phyloP scores from a whole-genome alignment of 1,139 yeast genomes.

The Hyphopichia khmerensis region DNA sequence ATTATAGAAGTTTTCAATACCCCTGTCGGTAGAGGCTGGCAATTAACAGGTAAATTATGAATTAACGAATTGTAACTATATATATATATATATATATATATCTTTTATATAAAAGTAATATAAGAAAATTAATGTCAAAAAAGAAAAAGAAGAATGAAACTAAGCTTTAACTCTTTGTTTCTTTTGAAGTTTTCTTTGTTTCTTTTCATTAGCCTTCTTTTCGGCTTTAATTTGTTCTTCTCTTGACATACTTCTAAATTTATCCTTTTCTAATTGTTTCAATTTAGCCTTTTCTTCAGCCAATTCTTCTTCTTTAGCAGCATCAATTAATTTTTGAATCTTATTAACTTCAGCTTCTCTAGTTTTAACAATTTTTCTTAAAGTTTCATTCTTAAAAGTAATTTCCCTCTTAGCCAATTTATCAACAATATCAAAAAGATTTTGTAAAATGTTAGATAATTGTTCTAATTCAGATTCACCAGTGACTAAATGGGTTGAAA shows the following conservation, averaged over 20 bases:
- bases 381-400: constrained; percentile 63
- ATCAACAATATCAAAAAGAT: constrained; percentile 57
- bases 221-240: constrained; percentile 77
- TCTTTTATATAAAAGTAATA: too few relatives aligned
- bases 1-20: constrained; percentile 64
- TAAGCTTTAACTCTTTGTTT: constrained; percentile 43
- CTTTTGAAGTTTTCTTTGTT: constrained; percentile 41
- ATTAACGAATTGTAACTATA: not conserved
- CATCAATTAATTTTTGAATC: constrained; percentile 59
- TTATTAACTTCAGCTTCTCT: constrained; percentile 71
- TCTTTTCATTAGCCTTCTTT: constrained; percentile 54
- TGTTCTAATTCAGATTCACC: constrained; percentile 46
- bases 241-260: constrained; percentile 56
- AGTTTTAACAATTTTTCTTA: constrained; percentile 69
- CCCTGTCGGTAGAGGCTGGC: constrained; percentile 73
- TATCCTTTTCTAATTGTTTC: constrained; percentile 60
- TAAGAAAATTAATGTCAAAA: not conserved
- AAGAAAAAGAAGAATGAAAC: constrained; percentile 2
- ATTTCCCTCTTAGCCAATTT: constrained; percentile 44
- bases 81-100: constrained; percentile 1
- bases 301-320: constrained; percentile 62
- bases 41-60: constrained; percentile 50
- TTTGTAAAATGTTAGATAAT: constrained; percentile 47
- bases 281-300: constrained; percentile 69
- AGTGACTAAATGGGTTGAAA: constrained; percentile 51